A percentile compares a stretch with the other conserved stretches of the same genome.
Conservation (phyloP, 306 rosid genomes). For the Sesbania bispinosa region DNA sequence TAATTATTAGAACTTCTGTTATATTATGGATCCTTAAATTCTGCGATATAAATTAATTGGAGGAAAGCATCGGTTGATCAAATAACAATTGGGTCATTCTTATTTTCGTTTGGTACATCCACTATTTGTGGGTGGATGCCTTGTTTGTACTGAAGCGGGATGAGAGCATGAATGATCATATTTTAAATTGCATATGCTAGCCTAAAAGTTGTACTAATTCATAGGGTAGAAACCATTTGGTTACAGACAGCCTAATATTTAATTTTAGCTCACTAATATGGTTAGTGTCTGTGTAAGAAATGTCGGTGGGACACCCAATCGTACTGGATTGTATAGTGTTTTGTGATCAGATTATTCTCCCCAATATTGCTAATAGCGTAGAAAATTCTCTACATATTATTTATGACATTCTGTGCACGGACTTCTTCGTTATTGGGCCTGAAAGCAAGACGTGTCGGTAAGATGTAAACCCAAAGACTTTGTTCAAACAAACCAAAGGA, state of each 20-base stretch:
- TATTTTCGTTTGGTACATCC: conserved; percentile 11
- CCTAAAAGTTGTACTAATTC: neutral
- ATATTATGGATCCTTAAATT: conserved; percentile 16
- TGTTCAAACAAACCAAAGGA: neutral
- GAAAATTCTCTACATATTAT: neutral
- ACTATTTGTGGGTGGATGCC: neutral
- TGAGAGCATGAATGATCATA: neutral
- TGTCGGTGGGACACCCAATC: conserved; percentile 3
- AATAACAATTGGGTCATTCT: neutral
- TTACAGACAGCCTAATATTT: neutral
- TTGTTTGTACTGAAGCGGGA: conserved; percentile 7
- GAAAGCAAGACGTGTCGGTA: neutral
- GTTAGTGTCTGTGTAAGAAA: neutral
- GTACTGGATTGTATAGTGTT: neutral
- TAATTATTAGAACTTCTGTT: neutral
- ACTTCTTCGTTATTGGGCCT: neutral
- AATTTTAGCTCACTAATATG: conserved; percentile 6
- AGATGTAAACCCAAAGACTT: neutral
- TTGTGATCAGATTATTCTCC: neutral
- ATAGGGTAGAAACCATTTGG: conserved; percentile 8
- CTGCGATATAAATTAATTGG: neutral
- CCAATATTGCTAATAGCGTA: neutral
- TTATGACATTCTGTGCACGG: neutral
- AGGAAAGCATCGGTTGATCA: conserved; percentile 1
- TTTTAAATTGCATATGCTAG: neutral